Evolutionary conservation across 805 yeast genomes (phyloP).

Genomic region (Saturnispora besseyi): DNA sequence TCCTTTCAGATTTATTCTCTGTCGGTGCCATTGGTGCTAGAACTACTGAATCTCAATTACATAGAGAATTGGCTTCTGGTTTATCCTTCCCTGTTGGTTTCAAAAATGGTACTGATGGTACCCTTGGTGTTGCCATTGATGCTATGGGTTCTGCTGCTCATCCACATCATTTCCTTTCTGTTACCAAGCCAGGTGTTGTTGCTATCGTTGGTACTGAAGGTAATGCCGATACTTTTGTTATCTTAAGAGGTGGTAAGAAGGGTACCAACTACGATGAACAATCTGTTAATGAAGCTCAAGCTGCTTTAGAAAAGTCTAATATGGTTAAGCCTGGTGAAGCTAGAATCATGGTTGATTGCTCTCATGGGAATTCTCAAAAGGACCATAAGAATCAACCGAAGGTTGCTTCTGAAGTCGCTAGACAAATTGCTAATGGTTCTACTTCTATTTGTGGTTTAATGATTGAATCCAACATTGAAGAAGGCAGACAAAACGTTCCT

Average conservation of each 20-base stretch:
- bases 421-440: conserved; percentile 72
- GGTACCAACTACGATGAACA: conserved; percentile 85
- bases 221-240: conserved; percentile 81
- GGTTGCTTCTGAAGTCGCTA: conserved; percentile 70
- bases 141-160: conserved; percentile 88
- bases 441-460: conserved; percentile 79
- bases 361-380: conserved; percentile 92
- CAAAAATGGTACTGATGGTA: conserved; percentile 97
- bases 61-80: conserved; percentile 95
- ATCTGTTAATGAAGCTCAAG: conserved; percentile 59
- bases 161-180: conserved; percentile 90
- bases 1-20: conserved; percentile 83
- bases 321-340: conserved; percentile 33
- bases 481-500: conserved; percentile 90
- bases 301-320: conserved; percentile 41
- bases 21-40: conserved; percentile 99
- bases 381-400: conserved; percentile 89
- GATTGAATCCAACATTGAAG: conserved; percentile 90
- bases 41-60: conserved; percentile 96
- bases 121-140: conserved; percentile 87
- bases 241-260: conserved; percentile 89
- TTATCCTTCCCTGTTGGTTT: conserved; percentile 96
- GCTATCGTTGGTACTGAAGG: conserved; percentile 96
- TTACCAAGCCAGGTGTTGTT: conserved; percentile 92
- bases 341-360: conserved; percentile 92